Evolutionary conservation across 441 rosid genomes (phyloP).

Genomic region (Flueggea neowawraea): DNA sequence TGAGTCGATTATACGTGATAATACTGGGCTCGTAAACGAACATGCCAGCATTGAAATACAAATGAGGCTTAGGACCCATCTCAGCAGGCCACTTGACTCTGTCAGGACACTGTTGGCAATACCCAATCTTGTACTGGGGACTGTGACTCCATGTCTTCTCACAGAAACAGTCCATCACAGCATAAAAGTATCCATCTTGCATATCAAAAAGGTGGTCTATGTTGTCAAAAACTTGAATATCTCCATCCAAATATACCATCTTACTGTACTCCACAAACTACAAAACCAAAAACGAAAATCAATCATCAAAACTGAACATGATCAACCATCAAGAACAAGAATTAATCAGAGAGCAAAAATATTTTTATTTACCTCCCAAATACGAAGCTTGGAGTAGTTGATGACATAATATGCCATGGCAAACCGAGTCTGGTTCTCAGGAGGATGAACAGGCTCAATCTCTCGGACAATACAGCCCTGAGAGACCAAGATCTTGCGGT

Average conservation of each 20-base stretch:
- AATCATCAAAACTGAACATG: too few species aligned
- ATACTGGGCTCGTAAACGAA: constrained; percentile 54
- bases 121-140: constrained; percentile 49
- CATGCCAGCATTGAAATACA: constrained; percentile 79
- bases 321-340: too few species aligned
- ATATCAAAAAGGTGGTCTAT: constrained; percentile 59
- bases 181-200: constrained; percentile 45
- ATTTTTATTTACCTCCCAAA: constrained; percentile 67
- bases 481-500: constrained; percentile 43
- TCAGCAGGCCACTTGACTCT: constrained; percentile 51
- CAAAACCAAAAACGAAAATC: constrained; percentile 3
- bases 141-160: constrained; percentile 68
- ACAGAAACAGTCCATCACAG: constrained; percentile 74
- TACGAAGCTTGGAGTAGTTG: constrained; percentile 91
- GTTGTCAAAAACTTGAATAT: constrained; percentile 68
- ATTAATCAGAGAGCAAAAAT: too few species aligned
- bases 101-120: constrained; percentile 63
- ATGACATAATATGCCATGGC: constrained; percentile 91
- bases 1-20: constrained; percentile 29
- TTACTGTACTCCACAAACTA: constrained; percentile 68
- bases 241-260: constrained; percentile 76
- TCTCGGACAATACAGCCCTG: constrained; percentile 75
- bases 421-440: constrained; percentile 71
- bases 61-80: constrained; percentile 52
- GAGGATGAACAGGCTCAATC: constrained; percentile 75